Evolutionary conservation across 2,329 filamentous ascomycete species (phyloP).

Genomic region (Calonectria honghensis): DNA sequence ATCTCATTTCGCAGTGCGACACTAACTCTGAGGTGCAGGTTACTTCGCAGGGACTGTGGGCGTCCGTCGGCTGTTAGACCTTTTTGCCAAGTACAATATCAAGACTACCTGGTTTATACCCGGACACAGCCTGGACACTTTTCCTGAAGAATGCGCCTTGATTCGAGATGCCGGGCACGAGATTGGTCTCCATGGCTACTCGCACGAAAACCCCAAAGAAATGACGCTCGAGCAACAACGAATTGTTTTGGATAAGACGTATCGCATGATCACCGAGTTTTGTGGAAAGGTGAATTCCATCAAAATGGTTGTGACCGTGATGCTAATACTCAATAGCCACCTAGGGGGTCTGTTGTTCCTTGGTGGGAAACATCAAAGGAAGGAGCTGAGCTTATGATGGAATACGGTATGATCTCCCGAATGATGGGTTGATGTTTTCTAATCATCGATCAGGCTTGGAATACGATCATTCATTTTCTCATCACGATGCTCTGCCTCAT

Average conservation of each 20-base stretch:
- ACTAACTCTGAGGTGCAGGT: neutral
- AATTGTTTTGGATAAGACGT: constrained; percentile 85
- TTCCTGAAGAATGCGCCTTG: constrained; percentile 66
- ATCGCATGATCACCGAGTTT: constrained; percentile 81
- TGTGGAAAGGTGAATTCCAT: constrained; percentile 69
- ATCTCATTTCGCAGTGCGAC: too few species aligned
- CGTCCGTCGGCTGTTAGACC: constrained; percentile 56
- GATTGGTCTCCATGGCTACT: constrained; percentile 81
- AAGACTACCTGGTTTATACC: constrained; percentile 76
- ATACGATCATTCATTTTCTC: constrained; percentile 13
- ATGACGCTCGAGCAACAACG: constrained; percentile 86
- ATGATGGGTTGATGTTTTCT: neutral
- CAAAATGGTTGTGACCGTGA: too few species aligned
- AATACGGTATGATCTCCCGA: neutral
- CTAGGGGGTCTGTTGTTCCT: constrained; percentile 10
- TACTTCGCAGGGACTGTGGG: constrained; percentile 10
- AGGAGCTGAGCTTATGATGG: constrained; percentile 14
- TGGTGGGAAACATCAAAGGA: constrained; percentile 23
- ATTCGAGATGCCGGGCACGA: constrained; percentile 70
- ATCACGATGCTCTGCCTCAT: constrained; percentile 75
- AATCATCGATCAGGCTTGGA: neutral
- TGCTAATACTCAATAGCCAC: neutral
- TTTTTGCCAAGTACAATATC: constrained; percentile 83
- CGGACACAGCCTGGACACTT: constrained; percentile 70
- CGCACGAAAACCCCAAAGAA: constrained; percentile 82